These are phyloP conservation scores for Plasmopara viticola DNA, from an alignment of 352 stramenopile genomes.

Conservation along the genomic window DNA sequence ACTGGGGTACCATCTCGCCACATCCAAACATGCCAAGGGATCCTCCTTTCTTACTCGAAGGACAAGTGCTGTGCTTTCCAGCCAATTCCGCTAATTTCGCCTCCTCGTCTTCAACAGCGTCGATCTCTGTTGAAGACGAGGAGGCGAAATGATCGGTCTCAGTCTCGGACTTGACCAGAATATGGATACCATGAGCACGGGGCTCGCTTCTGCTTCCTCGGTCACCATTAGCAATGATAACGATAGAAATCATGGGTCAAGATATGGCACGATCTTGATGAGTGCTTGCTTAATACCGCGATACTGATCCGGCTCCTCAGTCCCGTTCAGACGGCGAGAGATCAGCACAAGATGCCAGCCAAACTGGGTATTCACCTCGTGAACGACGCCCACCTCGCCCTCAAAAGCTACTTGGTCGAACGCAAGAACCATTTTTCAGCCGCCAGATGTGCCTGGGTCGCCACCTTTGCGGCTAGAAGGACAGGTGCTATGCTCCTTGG, in stretches of 20 bases:
- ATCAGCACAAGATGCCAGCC: slow-evolving; percentile 62
- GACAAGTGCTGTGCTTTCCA: slow-evolving; percentile 43
- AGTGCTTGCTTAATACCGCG: slow-evolving; percentile 26
- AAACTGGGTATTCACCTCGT: slow-evolving; percentile 83
- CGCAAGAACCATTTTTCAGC: slow-evolving; percentile 66
- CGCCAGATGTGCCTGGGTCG: slow-evolving; percentile 56
- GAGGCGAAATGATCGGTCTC: slow-evolving; percentile 50
- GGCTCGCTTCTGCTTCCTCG: slow-evolving; percentile 18
- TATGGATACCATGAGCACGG: slow-evolving; percentile 51
- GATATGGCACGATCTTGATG: slow-evolving; percentile 44
- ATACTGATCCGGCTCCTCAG: slow-evolving; percentile 33
- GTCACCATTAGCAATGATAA: slow-evolving; percentile 40
- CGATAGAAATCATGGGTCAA: slow-evolving; percentile 45
- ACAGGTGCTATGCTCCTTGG: slow-evolving; percentile 64
- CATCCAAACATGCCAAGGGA: slow-evolving; percentile 61
- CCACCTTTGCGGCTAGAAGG: slow-evolving; percentile 56
- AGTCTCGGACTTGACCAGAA: slow-evolving; percentile 50
- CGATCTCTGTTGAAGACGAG: slow-evolving; percentile 52
- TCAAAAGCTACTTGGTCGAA: slow-evolving; percentile 81
- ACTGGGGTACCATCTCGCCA: slow-evolving; percentile 70
- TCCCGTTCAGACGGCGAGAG: slow-evolving; percentile 43
- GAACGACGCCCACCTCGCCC: slow-evolving; percentile 14
- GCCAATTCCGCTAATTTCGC: slow-evolving; percentile 50
- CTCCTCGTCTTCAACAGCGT: slow-evolving; percentile 43
- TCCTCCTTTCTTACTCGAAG: slow-evolving; percentile 52